Evolutionary conservation across 2,329 filamentous ascomycete genomes (phyloP).

Genomic region (Alternaria angustiovoidea): DNA sequence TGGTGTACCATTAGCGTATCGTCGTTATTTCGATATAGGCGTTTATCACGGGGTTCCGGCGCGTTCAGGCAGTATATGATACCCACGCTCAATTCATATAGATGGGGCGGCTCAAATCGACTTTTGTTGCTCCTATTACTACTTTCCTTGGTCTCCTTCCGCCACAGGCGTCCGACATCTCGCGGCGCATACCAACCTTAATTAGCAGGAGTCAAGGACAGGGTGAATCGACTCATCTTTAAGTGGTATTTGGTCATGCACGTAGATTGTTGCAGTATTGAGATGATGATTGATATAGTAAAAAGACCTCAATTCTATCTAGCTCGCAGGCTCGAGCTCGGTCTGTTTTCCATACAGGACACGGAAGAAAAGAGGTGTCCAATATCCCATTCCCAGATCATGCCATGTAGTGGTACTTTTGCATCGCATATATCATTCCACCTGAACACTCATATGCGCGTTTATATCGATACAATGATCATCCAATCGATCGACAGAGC

Average conservation of each 20-base stretch:
- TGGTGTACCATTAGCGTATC: neutral
- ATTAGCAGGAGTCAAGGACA: neutral
- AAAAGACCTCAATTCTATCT: neutral
- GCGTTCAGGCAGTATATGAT: neutral
- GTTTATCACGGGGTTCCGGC: neutral
- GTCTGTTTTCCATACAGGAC: neutral
- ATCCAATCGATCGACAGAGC: conserved; percentile 13
- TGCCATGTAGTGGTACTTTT: conserved; percentile 8
- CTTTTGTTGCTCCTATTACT: neutral
- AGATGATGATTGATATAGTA: neutral
- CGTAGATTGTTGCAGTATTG: too few relatives aligned
- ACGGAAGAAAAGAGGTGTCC: neutral
- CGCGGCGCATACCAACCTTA: neutral
- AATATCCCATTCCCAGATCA: neutral
- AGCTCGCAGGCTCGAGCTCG: neutral
- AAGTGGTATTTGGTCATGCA: neutral
- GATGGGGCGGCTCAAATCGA: neutral
- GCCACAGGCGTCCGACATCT: too few relatives aligned
- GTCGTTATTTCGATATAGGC: neutral
- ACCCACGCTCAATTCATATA: neutral
- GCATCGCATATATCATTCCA: conserved; percentile 8
- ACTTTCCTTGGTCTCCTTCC: neutral
- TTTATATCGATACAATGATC: conserved; percentile 13
- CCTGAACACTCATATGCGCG: neutral
- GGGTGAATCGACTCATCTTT: neutral